Evolutionary conservation across 306 rosid species (phyloP).

Genomic region (Cercis canadensis): DNA sequence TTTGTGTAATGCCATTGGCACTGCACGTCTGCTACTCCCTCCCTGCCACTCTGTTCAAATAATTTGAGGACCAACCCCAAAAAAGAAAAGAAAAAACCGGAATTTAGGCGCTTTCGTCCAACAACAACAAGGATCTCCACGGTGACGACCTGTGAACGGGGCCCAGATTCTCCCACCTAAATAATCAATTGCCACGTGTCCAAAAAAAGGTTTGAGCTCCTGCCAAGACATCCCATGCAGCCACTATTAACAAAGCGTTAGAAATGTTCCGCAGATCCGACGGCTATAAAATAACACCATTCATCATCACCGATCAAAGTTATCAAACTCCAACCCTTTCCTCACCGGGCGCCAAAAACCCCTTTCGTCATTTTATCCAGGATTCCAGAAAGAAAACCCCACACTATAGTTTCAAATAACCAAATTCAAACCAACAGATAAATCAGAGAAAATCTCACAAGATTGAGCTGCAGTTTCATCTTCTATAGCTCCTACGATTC

Average conservation of each 20-base stretch:
- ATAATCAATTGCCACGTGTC: slow-evolving; percentile 50
- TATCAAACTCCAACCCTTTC: slow-evolving; percentile 38
- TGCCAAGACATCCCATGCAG: not conserved
- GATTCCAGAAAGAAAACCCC: slow-evolving; percentile 11
- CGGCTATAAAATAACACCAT: slow-evolving; percentile 31
- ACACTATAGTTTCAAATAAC: slow-evolving; percentile 28
- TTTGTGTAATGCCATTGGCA: too few species aligned
- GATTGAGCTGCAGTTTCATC: slow-evolving; percentile 34
- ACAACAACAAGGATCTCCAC: slow-evolving; percentile 32
- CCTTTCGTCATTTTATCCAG: slow-evolving; percentile 43
- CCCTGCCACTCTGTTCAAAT: too few species aligned
- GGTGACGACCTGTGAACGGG: slow-evolving; percentile 30
- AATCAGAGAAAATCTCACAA: slow-evolving; percentile 36
- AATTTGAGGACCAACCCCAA: too few species aligned
- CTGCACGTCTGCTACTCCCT: too few species aligned
- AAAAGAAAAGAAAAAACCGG: not conserved
- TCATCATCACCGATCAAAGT: slow-evolving; percentile 23
- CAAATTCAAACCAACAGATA: slow-evolving; percentile 19
- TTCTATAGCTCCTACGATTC: slow-evolving; percentile 32
- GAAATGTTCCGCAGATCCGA: slow-evolving; percentile 31
- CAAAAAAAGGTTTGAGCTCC: not conserved
- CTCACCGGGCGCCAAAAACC: slow-evolving; percentile 88
- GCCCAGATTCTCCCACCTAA: slow-evolving; percentile 23
- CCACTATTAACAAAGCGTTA: slow-evolving; percentile 45
- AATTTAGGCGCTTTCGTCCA: not conserved